phyloP scores from a whole-genome alignment of 75 land plant species.

The Ceratopteris richardii region DNA sequence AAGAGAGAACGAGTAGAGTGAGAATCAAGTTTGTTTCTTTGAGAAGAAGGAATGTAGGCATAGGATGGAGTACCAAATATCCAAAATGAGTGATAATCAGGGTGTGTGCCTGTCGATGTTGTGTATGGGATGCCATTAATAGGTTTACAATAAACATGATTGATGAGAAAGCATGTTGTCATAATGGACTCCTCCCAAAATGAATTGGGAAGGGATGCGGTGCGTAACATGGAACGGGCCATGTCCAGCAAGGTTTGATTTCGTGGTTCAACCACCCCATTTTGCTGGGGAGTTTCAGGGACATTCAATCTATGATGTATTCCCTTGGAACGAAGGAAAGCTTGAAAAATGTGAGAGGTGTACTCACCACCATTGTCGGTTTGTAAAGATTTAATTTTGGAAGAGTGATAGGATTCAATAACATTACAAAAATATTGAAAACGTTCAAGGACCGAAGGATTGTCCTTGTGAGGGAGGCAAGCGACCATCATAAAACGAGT shows the following conservation, averaged over 20 bases:
- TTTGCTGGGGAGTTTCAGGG: slow-evolving; percentile 3
- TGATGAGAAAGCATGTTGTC: neutral
- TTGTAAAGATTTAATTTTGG: neutral
- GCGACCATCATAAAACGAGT: too few relatives aligned
- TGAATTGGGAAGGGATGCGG: too few relatives aligned
- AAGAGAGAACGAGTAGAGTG: neutral
- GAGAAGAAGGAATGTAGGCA: neutral
- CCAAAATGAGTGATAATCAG: neutral
- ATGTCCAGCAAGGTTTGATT: slow-evolving; percentile 1
- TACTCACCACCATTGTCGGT: slow-evolving; percentile 13
- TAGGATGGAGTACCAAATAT: slow-evolving; percentile 1
- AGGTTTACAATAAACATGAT: neutral
- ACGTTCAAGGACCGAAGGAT: neutral
- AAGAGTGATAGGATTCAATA: neutral
- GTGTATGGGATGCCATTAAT: neutral
- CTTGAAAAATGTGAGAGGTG: neutral
- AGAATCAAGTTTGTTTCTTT: neutral
- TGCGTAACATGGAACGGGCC: neutral
- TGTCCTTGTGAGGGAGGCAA: neutral
- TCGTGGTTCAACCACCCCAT: slow-evolving; percentile 7
- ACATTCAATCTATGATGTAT: neutral
- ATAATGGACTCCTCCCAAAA: slow-evolving; percentile 2
- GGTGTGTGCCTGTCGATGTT: neutral
- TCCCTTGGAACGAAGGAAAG: neutral
- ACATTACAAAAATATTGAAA: neutral